Evolutionary conservation across 2,329 filamentous ascomycete species (phyloP).

Genomic region (Neopestalotiopsis rosae): DNA sequence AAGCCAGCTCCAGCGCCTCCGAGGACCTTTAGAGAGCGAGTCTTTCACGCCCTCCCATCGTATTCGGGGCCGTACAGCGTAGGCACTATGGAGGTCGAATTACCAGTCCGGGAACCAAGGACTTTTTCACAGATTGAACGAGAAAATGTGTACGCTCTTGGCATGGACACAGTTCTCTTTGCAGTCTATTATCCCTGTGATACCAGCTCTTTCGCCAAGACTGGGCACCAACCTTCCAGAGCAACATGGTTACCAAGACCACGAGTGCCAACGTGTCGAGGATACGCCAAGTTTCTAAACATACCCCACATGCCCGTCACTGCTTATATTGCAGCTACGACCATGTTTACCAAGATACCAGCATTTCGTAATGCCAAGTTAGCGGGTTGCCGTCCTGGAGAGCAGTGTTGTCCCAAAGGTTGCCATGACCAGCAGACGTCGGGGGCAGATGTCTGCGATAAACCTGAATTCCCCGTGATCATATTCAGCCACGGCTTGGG

Average conservation of each 20-base stretch:
- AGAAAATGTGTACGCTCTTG: constrained; percentile 44
- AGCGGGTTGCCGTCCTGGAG: constrained; percentile 58
- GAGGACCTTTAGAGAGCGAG: constrained; percentile 38
- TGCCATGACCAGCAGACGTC: constrained; percentile 27
- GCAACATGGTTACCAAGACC: constrained; percentile 69
- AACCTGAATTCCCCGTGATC: constrained; percentile 63
- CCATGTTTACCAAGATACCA: constrained; percentile 69
- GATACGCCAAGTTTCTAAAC: constrained; percentile 66
- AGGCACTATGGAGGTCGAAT: constrained; percentile 70
- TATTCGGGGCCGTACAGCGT: constrained; percentile 72
- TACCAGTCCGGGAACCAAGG: constrained; percentile 54
- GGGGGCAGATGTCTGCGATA: constrained; percentile 22
- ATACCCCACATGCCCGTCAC: constrained; percentile 54
- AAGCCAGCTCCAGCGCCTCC: constrained; percentile 22
- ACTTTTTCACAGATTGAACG: constrained; percentile 47
- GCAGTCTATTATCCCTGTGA: constrained; percentile 69
- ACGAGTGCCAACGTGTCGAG: constrained; percentile 58
- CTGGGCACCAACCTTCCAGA: constrained; percentile 51
- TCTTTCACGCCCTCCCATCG: constrained; percentile 57
- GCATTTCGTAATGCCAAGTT: constrained; percentile 66
- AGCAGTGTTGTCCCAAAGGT: constrained; percentile 28
- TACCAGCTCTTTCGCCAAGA: constrained; percentile 41
- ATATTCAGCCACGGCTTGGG: constrained; percentile 72
- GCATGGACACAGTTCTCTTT: constrained; percentile 63
- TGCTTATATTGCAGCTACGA: constrained; percentile 59